These are phyloP conservation scores for Aspergillus pseudoviridinutans DNA, from an alignment of 2,329 filamentous ascomycete genomes.

Conservation along the genomic window DNA sequence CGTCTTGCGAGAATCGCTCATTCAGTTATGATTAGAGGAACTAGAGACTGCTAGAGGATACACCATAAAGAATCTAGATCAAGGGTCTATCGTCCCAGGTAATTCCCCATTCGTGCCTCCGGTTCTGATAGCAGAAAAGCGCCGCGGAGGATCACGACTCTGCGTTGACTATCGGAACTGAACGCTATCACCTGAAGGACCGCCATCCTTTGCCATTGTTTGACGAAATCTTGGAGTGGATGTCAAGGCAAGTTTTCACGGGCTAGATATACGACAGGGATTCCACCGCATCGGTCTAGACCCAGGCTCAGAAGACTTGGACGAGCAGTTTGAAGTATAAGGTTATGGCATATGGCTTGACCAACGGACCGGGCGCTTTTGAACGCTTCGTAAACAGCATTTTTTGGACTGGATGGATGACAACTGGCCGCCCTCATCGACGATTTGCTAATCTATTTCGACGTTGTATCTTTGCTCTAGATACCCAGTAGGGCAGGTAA, in stretches of 20 bases:
- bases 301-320: not conserved
- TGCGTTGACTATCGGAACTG: constrained; percentile 5
- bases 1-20: too few species aligned
- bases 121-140: not conserved
- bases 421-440: constrained; percentile 1
- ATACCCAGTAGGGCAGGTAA: too few species aligned
- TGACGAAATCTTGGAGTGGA: constrained; percentile 14
- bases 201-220: constrained; percentile 22
- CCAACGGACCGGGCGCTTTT: constrained; percentile 5
- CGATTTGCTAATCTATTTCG: constrained; percentile 4
- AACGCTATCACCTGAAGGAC: constrained; percentile 31
- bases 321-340: not conserved
- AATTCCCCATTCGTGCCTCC: not conserved
- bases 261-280: constrained; percentile 16
- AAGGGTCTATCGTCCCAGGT: not conserved
- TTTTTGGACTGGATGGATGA: not conserved
- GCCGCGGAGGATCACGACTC: not conserved
- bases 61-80: not conserved
- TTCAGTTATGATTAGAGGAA: too few species aligned
- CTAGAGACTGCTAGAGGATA: not conserved
- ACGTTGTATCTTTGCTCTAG: not conserved
- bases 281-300: not conserved
- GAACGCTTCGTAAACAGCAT: not conserved
- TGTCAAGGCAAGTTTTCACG: constrained; percentile 13
- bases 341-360: not conserved